These are phyloP conservation scores for Aspergillus bridgeri DNA, from an alignment of 495 filamentous ascomycete genomes.

Conservation along the genomic window DNA sequence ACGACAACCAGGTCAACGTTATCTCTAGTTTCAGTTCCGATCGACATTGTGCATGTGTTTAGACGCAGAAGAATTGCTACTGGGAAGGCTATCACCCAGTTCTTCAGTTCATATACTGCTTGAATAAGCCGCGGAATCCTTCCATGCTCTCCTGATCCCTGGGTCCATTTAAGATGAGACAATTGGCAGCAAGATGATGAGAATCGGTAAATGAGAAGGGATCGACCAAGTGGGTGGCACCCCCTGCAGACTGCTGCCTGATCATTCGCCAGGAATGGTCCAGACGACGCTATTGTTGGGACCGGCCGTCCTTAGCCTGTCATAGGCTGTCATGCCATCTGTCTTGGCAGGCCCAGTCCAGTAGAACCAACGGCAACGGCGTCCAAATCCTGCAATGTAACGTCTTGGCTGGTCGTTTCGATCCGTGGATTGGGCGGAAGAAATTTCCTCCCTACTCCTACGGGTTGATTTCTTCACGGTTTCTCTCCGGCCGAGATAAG, in stretches of 20 bases:
- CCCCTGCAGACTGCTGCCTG: background rate
- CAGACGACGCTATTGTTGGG: background rate
- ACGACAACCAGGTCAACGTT: constrained; percentile 2
- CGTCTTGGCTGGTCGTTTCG: background rate
- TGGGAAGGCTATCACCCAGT: background rate
- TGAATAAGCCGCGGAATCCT: background rate
- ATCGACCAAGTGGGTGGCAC: no score
- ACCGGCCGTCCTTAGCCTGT: background rate
- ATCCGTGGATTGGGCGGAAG: background rate
- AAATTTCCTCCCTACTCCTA: no score
- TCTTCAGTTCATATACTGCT: background rate
- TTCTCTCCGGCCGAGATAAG: background rate
- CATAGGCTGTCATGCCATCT: background rate
- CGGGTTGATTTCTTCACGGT: background rate
- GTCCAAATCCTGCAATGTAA: background rate
- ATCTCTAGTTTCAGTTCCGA: background rate
- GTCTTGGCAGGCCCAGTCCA: background rate
- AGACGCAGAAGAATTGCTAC: background rate
- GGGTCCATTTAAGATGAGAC: background rate
- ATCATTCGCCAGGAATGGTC: background rate
- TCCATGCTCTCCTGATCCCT: background rate
- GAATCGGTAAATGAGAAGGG: background rate
- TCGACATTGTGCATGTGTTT: background rate
- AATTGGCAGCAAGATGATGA: background rate
- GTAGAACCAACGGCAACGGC: no score